Conservation (phyloP, 2,329 filamentous ascomycete species). For the Colletotrichum cereale region DNA sequence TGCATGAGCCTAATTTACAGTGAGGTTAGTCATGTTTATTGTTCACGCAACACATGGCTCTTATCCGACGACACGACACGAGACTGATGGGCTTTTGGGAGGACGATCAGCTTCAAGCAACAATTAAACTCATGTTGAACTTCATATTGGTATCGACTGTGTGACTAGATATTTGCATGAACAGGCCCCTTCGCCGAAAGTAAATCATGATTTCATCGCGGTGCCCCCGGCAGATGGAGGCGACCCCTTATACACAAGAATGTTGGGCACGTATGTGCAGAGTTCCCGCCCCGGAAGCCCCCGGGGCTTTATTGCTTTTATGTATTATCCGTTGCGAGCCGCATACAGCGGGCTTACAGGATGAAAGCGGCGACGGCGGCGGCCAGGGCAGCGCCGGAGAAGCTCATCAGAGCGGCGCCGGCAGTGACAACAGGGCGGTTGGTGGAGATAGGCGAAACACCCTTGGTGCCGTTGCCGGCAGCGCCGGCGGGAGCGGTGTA, state of each 20-base stretch:
- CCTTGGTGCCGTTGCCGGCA: constrained; percentile 21
- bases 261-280: not conserved
- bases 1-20: not conserved
- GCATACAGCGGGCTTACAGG: constrained; percentile 10
- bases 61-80: not conserved
- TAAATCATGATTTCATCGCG: constrained; percentile 16
- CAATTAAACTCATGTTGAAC: not conserved
- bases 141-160: constrained; percentile 18
- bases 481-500: not conserved
- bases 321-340: not conserved
- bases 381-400: constrained; percentile 28
- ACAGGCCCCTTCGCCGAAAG: not conserved
- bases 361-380: constrained; percentile 28
- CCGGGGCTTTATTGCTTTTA: not conserved
- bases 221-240: not conserved
- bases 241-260: constrained; percentile 2
- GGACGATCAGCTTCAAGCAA: too few species aligned
- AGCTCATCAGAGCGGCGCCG: constrained; percentile 29
- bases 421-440: constrained; percentile 29
- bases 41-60: not conserved
- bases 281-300: not conserved
- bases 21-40: not conserved
- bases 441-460: constrained; percentile 11
- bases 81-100: not conserved
- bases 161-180: constrained; percentile 29